A percentile compares a stretch with the other conserved stretches of the same genome.
Conservation (phyloP, 2,329 filamentous ascomycete genomes). For the Colletotrichum brevisporum region DNA sequence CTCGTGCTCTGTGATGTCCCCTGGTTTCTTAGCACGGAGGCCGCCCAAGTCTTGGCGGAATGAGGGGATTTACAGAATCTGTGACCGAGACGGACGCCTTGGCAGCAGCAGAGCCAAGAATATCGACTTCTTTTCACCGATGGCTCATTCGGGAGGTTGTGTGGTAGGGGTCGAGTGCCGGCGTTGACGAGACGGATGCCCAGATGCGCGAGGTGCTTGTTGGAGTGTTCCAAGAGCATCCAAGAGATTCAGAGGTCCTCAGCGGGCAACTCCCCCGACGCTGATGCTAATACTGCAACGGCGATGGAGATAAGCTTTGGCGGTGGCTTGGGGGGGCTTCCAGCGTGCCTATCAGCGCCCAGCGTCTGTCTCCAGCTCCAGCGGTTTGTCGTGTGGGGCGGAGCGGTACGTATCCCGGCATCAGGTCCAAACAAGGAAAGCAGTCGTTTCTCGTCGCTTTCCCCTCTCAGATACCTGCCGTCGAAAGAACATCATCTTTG, state of each 20-base stretch:
- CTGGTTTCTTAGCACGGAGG: not conserved
- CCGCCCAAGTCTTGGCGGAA: constrained; percentile 1
- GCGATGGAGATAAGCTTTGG: constrained; percentile 15
- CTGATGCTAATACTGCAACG: not conserved
- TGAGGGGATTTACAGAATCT: not conserved
- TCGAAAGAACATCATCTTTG: not conserved
- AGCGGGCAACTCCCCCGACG: too few relatives aligned
- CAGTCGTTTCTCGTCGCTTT: not conserved
- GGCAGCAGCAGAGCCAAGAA: constrained; percentile 2
- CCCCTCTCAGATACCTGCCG: not conserved
- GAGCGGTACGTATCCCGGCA: not conserved
- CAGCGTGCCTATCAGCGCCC: not conserved
- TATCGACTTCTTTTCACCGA: not conserved
- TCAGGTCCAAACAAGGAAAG: not conserved
- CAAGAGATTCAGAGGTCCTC: not conserved
- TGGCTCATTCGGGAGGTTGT: not conserved
- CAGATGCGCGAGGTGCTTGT: constrained; percentile 1
- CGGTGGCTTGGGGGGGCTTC: not conserved
- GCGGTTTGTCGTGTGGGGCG: not conserved
- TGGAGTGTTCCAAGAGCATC: not conserved
- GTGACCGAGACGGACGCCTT: not conserved
- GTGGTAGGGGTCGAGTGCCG: not conserved
- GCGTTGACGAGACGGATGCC: not conserved
- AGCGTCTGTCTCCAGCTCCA: not conserved
- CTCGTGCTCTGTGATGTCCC: not conserved